Evolutionary conservation across 2,329 filamentous ascomycete genomes (phyloP).

Genomic region (Aurifilum marmelostoma): DNA sequence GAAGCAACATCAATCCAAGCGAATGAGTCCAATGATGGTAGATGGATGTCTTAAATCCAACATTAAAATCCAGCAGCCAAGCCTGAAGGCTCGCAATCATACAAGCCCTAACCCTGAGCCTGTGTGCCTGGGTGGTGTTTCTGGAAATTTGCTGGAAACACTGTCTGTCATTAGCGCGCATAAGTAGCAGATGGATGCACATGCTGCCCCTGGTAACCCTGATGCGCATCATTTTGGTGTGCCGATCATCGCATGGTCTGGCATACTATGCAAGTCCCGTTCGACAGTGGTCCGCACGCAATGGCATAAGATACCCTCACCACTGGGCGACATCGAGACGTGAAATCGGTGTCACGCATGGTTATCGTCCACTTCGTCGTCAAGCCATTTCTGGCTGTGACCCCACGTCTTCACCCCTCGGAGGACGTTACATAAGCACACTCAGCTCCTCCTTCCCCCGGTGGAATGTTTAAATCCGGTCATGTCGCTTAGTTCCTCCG

Average conservation of each 20-base stretch:
- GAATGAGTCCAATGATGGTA: neutral
- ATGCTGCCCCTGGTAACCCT: neutral
- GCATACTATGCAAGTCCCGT: neutral
- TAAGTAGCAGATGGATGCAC: neutral
- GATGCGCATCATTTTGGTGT: neutral
- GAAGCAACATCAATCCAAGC: no score
- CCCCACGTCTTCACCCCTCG: neutral
- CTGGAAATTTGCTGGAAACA: neutral
- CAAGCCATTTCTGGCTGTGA: neutral
- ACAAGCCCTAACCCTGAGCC: neutral
- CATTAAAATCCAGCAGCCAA: neutral
- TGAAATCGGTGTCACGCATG: neutral
- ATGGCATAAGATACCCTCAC: neutral
- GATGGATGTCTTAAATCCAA: neutral
- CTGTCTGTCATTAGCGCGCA: conserved; percentile 3
- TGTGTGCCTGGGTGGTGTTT: neutral
- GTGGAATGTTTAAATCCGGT: neutral
- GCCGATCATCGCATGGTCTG: neutral
- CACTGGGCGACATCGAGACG: neutral
- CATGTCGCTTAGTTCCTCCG: neutral
- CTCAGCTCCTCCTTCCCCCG: neutral
- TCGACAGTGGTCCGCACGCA: neutral
- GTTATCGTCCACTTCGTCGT: neutral
- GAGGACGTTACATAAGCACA: neutral
- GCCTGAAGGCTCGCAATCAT: neutral